Conservation (phyloP, 1,284 basidiomycete species). For the Gastroboletus turbinatus region DNA sequence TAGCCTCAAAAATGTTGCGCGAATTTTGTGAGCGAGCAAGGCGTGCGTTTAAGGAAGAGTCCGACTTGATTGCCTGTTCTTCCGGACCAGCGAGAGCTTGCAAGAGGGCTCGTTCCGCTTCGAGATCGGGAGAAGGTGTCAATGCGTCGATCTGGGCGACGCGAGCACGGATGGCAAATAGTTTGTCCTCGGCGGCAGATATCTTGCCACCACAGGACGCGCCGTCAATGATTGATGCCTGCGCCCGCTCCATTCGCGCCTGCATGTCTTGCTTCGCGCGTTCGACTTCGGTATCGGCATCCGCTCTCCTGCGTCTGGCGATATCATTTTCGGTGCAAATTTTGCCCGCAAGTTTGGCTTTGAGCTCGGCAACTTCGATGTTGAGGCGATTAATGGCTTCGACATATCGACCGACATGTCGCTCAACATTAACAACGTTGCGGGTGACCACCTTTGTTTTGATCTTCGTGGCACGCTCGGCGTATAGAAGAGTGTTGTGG, state of each 20-base stretch:
- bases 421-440: slow-evolving; percentile 91
- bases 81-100: slow-evolving; percentile 68
- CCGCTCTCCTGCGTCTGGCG: slow-evolving; percentile 60
- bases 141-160: slow-evolving; percentile 63
- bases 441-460: slow-evolving; percentile 92
- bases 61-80: slow-evolving; percentile 62
- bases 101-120: slow-evolving; percentile 74
- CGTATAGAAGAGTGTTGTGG: slow-evolving; percentile 94
- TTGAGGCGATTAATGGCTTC: slow-evolving; percentile 91
- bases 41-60: slow-evolving; percentile 59
- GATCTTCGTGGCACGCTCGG: slow-evolving; percentile 95
- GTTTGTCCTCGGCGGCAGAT: slow-evolving; percentile 70
- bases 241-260: slow-evolving; percentile 65
- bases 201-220: slow-evolving; percentile 75
- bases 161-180: slow-evolving; percentile 64
- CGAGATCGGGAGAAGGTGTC: slow-evolving; percentile 57
- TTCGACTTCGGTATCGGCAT: slow-evolving; percentile 68
- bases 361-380: slow-evolving; percentile 81
- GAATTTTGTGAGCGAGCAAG: slow-evolving; percentile 74
- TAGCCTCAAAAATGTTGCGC: slow-evolving; percentile 78
- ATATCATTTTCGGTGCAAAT: slow-evolving; percentile 61
- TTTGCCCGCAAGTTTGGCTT: slow-evolving; percentile 78
- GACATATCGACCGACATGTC: slow-evolving; percentile 92
- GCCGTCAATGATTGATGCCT: slow-evolving; percentile 72
- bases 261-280: slow-evolving; percentile 70